Conservation (phyloP, 768 basidiomycete species). For the Cystobasidium ongulense region DNA sequence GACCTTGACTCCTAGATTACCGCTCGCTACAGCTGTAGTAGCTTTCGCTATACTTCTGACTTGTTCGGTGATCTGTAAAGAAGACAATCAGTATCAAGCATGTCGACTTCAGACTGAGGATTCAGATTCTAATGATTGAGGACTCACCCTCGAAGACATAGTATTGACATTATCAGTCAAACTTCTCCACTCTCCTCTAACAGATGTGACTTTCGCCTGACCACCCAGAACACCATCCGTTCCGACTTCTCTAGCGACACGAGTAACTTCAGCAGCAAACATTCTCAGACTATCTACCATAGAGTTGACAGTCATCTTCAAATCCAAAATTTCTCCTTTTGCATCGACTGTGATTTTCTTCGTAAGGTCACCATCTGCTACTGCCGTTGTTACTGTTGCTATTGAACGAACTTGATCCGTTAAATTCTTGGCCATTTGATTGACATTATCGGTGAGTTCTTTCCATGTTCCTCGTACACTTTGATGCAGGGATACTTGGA, state of each 20-base stretch:
- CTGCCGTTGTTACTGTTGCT: slow-evolving; percentile 68
- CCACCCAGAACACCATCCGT: slow-evolving; percentile 85
- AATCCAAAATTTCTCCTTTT: slow-evolving; percentile 65
- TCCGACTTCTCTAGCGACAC: slow-evolving; percentile 81
- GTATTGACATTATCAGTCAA: slow-evolving; percentile 78
- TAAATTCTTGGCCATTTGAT: slow-evolving; percentile 43
- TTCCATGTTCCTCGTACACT: slow-evolving; percentile 31
- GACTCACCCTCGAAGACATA: slow-evolving; percentile 43
- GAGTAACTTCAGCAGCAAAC: slow-evolving; percentile 75
- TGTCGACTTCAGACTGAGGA: neutral
- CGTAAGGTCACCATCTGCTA: slow-evolving; percentile 78
- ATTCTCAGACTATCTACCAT: slow-evolving; percentile 86
- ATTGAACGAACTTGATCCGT: slow-evolving; percentile 46
- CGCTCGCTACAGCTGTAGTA: slow-evolving; percentile 79
- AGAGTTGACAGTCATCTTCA: slow-evolving; percentile 65
- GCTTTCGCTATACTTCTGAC: slow-evolving; percentile 49
- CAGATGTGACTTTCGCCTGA: slow-evolving; percentile 79
- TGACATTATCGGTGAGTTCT: slow-evolving; percentile 41
- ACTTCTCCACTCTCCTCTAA: slow-evolving; percentile 87
- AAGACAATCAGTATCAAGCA: neutral
- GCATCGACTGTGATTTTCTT: slow-evolving; percentile 79
- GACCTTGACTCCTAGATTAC: slow-evolving; percentile 89
- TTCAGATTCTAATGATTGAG: slow-evolving; percentile 50
- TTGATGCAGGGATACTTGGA: neutral
- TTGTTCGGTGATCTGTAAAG: slow-evolving; percentile 41